These are phyloP conservation scores for Syzygium jambos DNA, from an alignment of 345 rosid genomes.

Conservation along the genomic window DNA sequence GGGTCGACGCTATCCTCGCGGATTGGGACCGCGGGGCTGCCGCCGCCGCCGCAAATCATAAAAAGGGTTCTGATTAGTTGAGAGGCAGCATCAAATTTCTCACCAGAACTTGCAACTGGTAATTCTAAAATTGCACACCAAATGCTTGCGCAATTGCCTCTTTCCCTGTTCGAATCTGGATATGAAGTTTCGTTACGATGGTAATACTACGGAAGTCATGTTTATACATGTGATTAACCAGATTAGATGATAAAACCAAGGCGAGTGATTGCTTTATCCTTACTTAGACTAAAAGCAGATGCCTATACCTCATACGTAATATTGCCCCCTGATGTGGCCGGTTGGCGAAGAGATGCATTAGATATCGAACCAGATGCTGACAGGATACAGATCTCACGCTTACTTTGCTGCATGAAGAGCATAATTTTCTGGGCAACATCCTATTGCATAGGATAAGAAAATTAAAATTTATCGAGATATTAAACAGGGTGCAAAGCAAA, in stretches of 20 bases:
- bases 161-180: no score
- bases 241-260: not conserved
- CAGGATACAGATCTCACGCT: constrained; percentile 68
- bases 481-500: not conserved
- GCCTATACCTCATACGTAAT: constrained; percentile 62
- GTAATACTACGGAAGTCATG: not conserved
- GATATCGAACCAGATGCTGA: constrained; percentile 89
- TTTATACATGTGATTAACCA: not conserved
- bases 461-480: not conserved
- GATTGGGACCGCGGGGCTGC: no score
- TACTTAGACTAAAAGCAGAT: not conserved
- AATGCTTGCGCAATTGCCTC: no score
- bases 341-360: constrained; percentile 72
- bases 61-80: no score
- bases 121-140: no score
- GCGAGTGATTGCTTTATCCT: not conserved
- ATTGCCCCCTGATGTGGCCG: constrained; percentile 70
- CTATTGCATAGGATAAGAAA: constrained; percentile 23
- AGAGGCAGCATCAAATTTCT: no score
- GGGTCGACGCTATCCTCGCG: no score
- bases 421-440: constrained; percentile 73
- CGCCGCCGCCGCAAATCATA: no score
- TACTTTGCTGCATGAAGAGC: constrained; percentile 67
- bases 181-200: no score
- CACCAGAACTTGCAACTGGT: no score